Conservation (phyloP, 352 stramenopile species). For the Plasmopara halstedii region DNA sequence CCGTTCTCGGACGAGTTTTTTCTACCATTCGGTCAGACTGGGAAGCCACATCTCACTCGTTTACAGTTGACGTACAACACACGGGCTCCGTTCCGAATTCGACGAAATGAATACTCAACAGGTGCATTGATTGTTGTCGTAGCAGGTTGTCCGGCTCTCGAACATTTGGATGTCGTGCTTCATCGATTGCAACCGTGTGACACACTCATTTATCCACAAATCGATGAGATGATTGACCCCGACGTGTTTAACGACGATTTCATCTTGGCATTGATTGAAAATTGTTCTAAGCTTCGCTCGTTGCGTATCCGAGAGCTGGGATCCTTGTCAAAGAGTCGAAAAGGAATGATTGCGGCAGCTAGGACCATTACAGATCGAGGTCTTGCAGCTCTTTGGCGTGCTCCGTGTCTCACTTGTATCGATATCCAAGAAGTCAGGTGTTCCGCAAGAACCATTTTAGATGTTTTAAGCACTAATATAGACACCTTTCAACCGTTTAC, state of each 20-base stretch:
- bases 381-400: constrained; percentile 15
- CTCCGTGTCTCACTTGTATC: constrained; percentile 15
- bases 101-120: constrained; percentile 42
- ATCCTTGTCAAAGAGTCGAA: constrained; percentile 10
- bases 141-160: constrained; percentile 19
- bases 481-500: background rate
- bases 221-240: constrained; percentile 52
- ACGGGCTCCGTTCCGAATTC: constrained; percentile 37
- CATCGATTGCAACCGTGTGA: constrained; percentile 40
- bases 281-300: constrained; percentile 19
- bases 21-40: constrained; percentile 31
- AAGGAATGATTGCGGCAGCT: constrained; percentile 11
- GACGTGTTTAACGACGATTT: constrained; percentile 46
- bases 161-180: constrained; percentile 39
- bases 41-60: constrained; percentile 29
- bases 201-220: constrained; percentile 40
- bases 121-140: constrained; percentile 30
- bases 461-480: constrained; percentile 5
- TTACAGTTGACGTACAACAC: constrained; percentile 49
- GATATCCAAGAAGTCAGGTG: constrained; percentile 36
- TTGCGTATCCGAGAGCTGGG: constrained; percentile 33
- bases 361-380: constrained; percentile 33
- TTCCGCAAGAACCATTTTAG: constrained; percentile 18
- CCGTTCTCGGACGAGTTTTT: constrained; percentile 67
- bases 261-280: constrained; percentile 13